Percentiles rank a stretch among this genome's conserved stretches.
Conservation (phyloP, 2,329 filamentous ascomycete species). For the Didymella glomerata region DNA sequence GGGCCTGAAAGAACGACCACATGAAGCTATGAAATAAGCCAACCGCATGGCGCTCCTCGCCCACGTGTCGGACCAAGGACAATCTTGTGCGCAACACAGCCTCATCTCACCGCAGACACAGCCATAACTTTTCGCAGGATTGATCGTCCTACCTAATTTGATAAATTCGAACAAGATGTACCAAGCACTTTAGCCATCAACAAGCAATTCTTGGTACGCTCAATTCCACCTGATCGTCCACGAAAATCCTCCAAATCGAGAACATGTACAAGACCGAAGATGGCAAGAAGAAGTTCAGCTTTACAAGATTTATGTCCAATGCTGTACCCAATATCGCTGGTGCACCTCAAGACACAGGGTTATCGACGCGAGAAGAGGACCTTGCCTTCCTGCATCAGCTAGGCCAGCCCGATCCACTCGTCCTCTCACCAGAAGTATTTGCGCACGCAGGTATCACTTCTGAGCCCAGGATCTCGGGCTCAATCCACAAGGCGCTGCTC, state of each 20-base stretch:
- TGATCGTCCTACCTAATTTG: neutral
- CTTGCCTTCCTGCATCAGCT: constrained; percentile 16
- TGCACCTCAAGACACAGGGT: constrained; percentile 3
- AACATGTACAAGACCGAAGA: constrained; percentile 13
- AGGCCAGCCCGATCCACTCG: constrained; percentile 8
- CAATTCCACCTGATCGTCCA: neutral
- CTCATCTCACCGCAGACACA: neutral
- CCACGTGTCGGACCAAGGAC: neutral
- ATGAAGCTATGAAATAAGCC: neutral
- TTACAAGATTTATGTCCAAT: constrained; percentile 16
- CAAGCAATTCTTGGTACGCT: neutral
- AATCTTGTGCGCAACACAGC: neutral
- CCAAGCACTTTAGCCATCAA: neutral
- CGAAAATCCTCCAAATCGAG: neutral
- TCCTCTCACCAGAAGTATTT: constrained; percentile 11
- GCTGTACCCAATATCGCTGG: constrained; percentile 10
- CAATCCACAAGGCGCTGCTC: constrained; percentile 8
- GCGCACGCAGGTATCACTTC: constrained; percentile 15
- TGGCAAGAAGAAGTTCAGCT: constrained; percentile 17
- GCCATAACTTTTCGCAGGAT: neutral
- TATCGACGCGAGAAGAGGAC: constrained; percentile 7
- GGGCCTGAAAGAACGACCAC: neutral
- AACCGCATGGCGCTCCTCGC: neutral
- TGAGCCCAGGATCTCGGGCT: constrained; percentile 1
- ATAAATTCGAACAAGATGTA: neutral